Conservation (phyloP, 2,329 filamentous ascomycete genomes). For the Cadophora gregata region DNA sequence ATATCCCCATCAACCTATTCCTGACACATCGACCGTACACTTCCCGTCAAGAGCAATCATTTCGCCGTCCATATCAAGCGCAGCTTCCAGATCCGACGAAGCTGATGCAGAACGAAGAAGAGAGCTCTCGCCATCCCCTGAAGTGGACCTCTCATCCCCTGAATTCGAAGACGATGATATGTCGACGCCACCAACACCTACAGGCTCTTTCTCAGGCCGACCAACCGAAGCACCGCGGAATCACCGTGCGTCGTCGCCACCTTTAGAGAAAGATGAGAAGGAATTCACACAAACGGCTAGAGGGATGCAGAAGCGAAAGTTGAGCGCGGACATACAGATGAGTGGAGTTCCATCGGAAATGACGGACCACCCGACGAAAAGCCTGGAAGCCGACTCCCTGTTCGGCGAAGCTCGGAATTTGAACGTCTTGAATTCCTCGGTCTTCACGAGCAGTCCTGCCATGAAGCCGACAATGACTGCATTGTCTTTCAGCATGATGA, state of each 20-base stretch:
- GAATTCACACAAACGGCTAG: constrained; percentile 97
- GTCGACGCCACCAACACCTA: constrained; percentile 64
- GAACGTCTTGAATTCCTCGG: constrained; percentile 26
- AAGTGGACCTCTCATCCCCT: constrained; percentile 86
- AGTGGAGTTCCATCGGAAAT: constrained; percentile 51
- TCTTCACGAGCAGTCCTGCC: constrained; percentile 60
- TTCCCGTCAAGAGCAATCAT: constrained; percentile 67
- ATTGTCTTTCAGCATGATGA: constrained; percentile 46
- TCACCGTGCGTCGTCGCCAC: constrained; percentile 80
- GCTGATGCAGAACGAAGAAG: constrained; percentile 68
- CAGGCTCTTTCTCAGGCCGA: constrained; percentile 64
- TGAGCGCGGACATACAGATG: constrained; percentile 61
- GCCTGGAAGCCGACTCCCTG: constrained; percentile 39
- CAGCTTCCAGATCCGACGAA: constrained; percentile 73
- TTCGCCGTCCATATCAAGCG: constrained; percentile 82
- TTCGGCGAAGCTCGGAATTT: constrained; percentile 45
- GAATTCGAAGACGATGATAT: constrained; percentile 81
- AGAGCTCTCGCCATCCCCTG: constrained; percentile 87
- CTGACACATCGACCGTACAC: constrained; percentile 61
- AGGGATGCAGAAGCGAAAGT: constrained; percentile 70
- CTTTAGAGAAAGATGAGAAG: constrained; percentile 90
- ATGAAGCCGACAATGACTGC: constrained; percentile 52
- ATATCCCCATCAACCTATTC: constrained; percentile 81
- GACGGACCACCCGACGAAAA: constrained; percentile 39
- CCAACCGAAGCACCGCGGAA: constrained; percentile 58